A percentile compares a stretch with the other conserved stretches of the same genome.
Conservation (phyloP, 2,329 filamentous ascomycete species). For the Neopestalotiopsis clavispora region DNA sequence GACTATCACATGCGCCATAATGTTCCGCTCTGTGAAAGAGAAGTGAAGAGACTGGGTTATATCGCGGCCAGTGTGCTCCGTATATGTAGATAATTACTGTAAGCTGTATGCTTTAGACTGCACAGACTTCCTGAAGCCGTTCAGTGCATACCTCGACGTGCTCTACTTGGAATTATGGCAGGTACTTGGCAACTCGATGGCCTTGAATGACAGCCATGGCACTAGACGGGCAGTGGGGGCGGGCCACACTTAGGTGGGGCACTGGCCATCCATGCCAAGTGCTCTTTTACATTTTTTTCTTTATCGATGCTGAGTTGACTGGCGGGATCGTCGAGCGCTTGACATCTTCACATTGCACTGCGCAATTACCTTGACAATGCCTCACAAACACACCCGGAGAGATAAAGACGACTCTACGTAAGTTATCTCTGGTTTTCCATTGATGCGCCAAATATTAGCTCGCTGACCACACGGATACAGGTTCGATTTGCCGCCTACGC, state of each 20-base stretch:
- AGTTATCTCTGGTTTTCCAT: slow-evolving; percentile 24
- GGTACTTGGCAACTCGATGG: neutral
- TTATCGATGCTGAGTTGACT: neutral
- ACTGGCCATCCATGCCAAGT: neutral
- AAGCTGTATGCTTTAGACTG: too few species aligned
- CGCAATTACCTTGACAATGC: slow-evolving; percentile 58
- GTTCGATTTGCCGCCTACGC: slow-evolving; percentile 54
- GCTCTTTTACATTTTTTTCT: neutral
- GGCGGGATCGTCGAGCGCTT: neutral
- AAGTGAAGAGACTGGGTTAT: too few species aligned
- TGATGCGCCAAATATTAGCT: slow-evolving; percentile 23
- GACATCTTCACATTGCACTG: neutral
- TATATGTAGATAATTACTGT: too few species aligned
- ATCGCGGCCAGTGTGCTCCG: too few species aligned
- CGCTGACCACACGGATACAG: slow-evolving; percentile 35
- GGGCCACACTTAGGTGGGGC: neutral
- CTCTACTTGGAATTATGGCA: neutral
- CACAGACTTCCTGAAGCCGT: too few species aligned
- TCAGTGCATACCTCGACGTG: too few species aligned
- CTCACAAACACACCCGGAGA: slow-evolving; percentile 83
- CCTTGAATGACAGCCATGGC: neutral
- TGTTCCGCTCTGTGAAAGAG: too few species aligned
- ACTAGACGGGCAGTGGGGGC: neutral
- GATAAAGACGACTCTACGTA: slow-evolving; percentile 60
- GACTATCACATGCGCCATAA: too few species aligned